Evolutionary conservation across 2,329 filamentous ascomycete genomes (phyloP), one percentile per base, ranked within the genome.

Genomic region (Neocatenulostroma microsporum): DNA sequence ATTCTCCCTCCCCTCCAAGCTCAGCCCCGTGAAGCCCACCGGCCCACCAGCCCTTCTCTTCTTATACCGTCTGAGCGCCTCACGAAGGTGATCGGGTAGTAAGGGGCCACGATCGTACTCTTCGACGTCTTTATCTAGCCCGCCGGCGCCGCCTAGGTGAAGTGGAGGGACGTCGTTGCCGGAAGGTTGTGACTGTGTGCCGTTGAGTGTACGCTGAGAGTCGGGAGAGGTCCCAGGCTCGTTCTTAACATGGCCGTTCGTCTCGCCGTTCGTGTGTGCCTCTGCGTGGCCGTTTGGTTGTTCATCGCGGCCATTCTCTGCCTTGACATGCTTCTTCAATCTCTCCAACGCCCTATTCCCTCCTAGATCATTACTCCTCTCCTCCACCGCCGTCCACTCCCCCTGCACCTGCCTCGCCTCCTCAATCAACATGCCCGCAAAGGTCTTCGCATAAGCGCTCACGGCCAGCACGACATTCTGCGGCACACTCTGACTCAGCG

Each of bases 401-500:
- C 70, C 69, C 54, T 87, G 83, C 9, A 87, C 73, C 28, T 74
- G 71, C 34, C 82, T 72, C 8, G 84, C 82, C 32, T 71, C 66
- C 56, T 86, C 82, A 44, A 88, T 80, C 31, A 89, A 69, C 44
- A 86, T 80, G 35, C 82, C 83, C 3, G 83, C 74, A 56, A 84
- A 87, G 42, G 84, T 70, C 61, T 89, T 89, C 31, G 80, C 78
- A 14, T 84, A 82, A 0, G 80, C 77, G 32, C 78, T 80, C 53
- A 88, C 80, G n/a, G 81, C 80, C 17, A 82, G 77, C 43, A 84
- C 79, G 33, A 87, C 80, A 49, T 76, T 81, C 14, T 74, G 70
- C 0, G 82, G 81, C 0, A 85, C 83, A 2, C 81, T 86, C 56
- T 88, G 84, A 0, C 81, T 85, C 7, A 87, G 79, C 2, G 83